Base-by-base conservation (phyloP, 192 early-diverging fungal species). In the Rhizophagus sp. region DNA sequence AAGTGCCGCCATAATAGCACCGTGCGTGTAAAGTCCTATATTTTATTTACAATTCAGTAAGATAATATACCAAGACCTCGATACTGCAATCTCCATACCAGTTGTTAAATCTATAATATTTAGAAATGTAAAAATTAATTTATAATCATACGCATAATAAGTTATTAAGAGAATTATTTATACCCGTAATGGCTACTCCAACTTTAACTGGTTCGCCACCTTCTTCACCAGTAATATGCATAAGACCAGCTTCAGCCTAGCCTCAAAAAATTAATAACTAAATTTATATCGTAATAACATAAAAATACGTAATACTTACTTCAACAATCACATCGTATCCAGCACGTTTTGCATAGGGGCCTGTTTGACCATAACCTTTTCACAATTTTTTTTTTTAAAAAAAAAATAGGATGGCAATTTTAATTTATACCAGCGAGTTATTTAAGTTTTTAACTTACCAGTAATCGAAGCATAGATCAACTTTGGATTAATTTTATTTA, bases 151-250 rank as follows among this genome's bases (percentile, higher is more conserved):
- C 17, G 6, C 0, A 24, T 13, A 25, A 34, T 7, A 39, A 44
- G 30, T 30, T 79, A 25, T 6, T 49, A 4, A 47, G 24, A 81
- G 36, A 22, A 34, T 33, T 83, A 22, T 9, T 83, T 72, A 89
- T 89, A 89, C 93, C 94, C 66, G 95, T 97, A n/a, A 99, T 95
- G 0, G 97, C 97, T 1, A 99, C 97, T 52, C 97, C 97, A 1
- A 97, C 94, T 82, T 99, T 99, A 65, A 97, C 97, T 0, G 96
- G 96, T 62, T 86, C 64, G 0, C 96, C 93, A 80, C 90, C 83
- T 30, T 88, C 87, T 79, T 97, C 96, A 19, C 96, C 97, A 6
- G 97, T 99, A 50, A 99, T 99, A 82, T 97, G 91, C 96, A 99
- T 99, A 36, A 99, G 74, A 24, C 97, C 97, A 24, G 94, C 96